These are phyloP conservation scores for Aspergillus biplanus DNA, from an alignment of 495 filamentous ascomycete genomes.

Conservation along the genomic window DNA sequence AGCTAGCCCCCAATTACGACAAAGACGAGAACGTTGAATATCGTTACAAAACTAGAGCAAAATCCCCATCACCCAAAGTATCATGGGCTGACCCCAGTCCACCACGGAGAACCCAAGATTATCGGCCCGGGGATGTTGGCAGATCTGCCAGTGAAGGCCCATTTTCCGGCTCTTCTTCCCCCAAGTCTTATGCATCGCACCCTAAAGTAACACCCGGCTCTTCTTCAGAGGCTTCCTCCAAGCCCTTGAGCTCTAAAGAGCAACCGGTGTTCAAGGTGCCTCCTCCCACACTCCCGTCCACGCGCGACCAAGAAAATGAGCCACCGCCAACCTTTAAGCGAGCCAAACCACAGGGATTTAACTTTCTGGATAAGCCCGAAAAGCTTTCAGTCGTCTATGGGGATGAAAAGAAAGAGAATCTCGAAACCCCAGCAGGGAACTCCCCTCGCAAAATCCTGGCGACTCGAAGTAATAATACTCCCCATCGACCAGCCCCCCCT, in stretches of 20 bases:
- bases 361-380: conserved; percentile 61
- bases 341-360: conserved; percentile 60
- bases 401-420: conserved; percentile 50
- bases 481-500: conserved; percentile 76
- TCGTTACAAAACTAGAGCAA: conserved; percentile 34
- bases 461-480: conserved; percentile 78
- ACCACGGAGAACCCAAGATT: conserved; percentile 30
- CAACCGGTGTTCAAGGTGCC: conserved; percentile 71
- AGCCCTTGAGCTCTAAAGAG: conserved; percentile 39
- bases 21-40: conserved; percentile 36
- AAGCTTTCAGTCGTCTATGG: conserved; percentile 56
- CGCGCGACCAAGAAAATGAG: conserved; percentile 80
- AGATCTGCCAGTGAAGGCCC: conserved; percentile 31
- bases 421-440: conserved; percentile 47
- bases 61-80: conserved; percentile 46
- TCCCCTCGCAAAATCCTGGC: conserved; percentile 73
- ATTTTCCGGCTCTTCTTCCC: conserved; percentile 46
- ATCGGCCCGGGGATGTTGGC: conserved; percentile 31
- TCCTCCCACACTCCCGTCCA: conserved; percentile 59
- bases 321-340: conserved; percentile 75
- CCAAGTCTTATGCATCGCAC: conserved; percentile 44
- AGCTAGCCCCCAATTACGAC: conserved; percentile 17
- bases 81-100: conserved; percentile 53
- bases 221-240: conserved; percentile 45
- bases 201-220: conserved; percentile 47